A percentile compares a stretch with the other conserved stretches of the same genome.
Conservation (phyloP, 805 yeast species). For the Brettanomyces sp. region DNA sequence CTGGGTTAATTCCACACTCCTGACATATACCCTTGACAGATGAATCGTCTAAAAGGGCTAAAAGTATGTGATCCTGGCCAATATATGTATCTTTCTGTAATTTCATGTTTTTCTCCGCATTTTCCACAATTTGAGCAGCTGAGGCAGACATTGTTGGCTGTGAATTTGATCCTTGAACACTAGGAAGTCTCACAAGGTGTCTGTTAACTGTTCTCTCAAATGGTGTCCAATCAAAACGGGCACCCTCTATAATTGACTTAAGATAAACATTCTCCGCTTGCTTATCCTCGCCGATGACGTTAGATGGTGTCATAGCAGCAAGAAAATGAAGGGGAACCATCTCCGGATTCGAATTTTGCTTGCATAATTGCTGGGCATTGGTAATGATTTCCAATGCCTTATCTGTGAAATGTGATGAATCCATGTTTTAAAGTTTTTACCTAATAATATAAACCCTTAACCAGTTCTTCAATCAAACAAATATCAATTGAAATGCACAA, state of each 20-base stretch:
- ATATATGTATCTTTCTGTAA: constrained; percentile 86
- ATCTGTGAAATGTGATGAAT: constrained; percentile 80
- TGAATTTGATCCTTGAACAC: constrained; percentile 83
- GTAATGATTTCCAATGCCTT: constrained; percentile 79
- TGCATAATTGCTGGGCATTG: constrained; percentile 72
- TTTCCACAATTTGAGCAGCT: constrained; percentile 64
- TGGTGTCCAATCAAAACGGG: constrained; percentile 76
- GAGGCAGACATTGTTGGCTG: constrained; percentile 69
- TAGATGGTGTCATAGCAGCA: constrained; percentile 79
- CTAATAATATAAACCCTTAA: no score
- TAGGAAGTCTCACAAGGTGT: constrained; percentile 74
- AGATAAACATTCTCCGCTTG: constrained; percentile 48
- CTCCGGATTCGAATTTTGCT: constrained; percentile 76
- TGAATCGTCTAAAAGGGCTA: constrained; percentile 76
- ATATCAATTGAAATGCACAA: no score
- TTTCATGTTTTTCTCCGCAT: constrained; percentile 67
- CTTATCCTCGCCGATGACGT: constrained; percentile 33
- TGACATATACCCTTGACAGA: constrained; percentile 63
- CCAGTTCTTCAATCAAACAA: no score
- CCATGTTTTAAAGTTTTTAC: constrained; percentile 29
- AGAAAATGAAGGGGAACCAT: constrained; percentile 81
- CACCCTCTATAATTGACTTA: constrained; percentile 75
- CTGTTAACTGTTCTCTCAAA: constrained; percentile 76
- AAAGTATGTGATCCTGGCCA: constrained; percentile 88
- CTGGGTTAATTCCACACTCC: constrained; percentile 58